Evolutionary conservation across 2,329 filamentous ascomycete genomes (phyloP).

Genomic region (Epichloe uncinata): DNA sequence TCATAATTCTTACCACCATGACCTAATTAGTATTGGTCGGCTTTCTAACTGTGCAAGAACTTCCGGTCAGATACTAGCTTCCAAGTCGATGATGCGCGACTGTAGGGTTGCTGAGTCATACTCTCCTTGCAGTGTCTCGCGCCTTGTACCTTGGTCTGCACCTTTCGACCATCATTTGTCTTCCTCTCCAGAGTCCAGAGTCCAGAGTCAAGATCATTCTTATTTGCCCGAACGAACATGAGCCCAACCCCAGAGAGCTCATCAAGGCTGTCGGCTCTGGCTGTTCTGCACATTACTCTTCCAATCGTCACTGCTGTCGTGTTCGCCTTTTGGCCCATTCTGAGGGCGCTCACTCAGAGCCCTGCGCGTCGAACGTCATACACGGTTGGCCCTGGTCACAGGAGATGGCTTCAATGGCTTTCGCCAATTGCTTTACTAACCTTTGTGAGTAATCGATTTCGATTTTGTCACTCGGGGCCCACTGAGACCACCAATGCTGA

Average conservation of each 20-base stretch:
- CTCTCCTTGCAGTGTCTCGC: no score
- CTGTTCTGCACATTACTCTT: slow-evolving; percentile 4
- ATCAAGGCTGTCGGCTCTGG: background rate
- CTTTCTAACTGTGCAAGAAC: no score
- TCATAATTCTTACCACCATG: background rate
- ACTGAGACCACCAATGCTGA: background rate
- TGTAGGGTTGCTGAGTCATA: no score
- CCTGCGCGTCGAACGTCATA: slow-evolving; percentile 1
- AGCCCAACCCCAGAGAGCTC: background rate
- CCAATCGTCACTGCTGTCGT: background rate
- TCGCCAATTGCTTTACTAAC: slow-evolving; percentile 1
- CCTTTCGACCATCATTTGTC: no score
- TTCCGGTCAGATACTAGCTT: no score
- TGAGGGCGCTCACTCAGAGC: background rate
- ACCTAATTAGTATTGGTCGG: background rate
- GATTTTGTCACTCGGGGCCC: background rate
- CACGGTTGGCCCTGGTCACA: background rate
- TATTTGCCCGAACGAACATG: background rate
- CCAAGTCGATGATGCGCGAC: no score
- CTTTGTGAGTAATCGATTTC: slow-evolving; percentile 2
- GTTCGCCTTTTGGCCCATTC: background rate
- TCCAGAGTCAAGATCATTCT: background rate
- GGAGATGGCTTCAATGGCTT: background rate
- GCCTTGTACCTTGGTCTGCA: no score
- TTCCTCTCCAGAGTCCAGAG: no score